phyloP scores from a whole-genome alignment of 2,329 filamentous ascomycete genomes.

The Xylaria sp. region DNA sequence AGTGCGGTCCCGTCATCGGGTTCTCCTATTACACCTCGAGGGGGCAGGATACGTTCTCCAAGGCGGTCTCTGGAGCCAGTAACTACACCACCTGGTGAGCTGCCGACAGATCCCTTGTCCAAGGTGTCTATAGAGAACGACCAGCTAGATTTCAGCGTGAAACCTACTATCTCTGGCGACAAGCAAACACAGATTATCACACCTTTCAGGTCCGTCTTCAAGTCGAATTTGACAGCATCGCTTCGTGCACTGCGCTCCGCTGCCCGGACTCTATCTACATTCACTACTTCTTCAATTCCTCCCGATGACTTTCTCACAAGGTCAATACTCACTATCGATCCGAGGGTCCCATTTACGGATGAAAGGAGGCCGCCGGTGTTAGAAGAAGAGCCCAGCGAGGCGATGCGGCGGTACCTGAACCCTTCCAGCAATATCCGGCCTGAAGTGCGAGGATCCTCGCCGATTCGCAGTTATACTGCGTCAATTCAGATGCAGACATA shows the following conservation, averaged over 20 bases:
- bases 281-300: constrained; percentile 72
- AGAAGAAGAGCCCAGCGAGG: constrained; percentile 73
- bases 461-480: constrained; percentile 64
- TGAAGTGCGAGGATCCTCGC: constrained; percentile 52
- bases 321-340: constrained; percentile 74
- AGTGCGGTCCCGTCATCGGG: constrained; percentile 62
- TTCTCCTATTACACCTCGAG: constrained; percentile 59
- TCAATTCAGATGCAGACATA: constrained; percentile 80
- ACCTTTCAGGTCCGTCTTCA: constrained; percentile 69
- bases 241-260: constrained; percentile 72
- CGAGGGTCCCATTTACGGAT: constrained; percentile 73
- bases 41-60: constrained; percentile 56
- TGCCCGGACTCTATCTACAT: constrained; percentile 70
- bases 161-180: constrained; percentile 45
- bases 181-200: constrained; percentile 51
- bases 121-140: constrained; percentile 54
- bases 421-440: constrained; percentile 65
- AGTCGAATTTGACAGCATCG: constrained; percentile 75
- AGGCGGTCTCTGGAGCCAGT: constrained; percentile 66
- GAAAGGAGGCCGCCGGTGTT: constrained; percentile 72
- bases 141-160: constrained; percentile 58
- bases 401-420: constrained; percentile 74
- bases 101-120: constrained; percentile 62
- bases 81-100: constrained; percentile 63
- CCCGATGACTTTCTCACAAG: constrained; percentile 74